Base-by-base conservation (phyloP, 495 filamentous ascomycete genomes). In the Annulohypoxylon stygium region DNA sequence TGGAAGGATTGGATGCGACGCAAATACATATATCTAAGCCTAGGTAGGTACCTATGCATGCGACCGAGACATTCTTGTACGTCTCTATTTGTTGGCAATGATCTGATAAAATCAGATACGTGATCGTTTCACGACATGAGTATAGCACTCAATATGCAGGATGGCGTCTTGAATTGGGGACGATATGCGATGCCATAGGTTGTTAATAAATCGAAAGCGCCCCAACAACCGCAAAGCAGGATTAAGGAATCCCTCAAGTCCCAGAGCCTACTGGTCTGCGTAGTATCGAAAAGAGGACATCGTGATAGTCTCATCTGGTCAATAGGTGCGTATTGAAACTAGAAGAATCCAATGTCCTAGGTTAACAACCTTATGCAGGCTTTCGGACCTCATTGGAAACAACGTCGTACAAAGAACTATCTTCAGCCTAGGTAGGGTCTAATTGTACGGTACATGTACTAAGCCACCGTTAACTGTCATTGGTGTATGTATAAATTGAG, bases 1-100 rank as follows among this genome's bases (percentile, higher is more conserved):
- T 57, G 4, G n/a, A 18, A 37, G 53, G 53, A 57, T 57, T 57
- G n/a, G 12, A 33, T 55, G 51, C 51, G 51, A 55, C 51, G 33
- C 9, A n/a, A 3, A 33, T 14, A 33, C n/a, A 33, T 10, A 26
- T 8, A 20, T 9, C 18, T 1, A 20, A 1, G n/a, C n/a, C 20
- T n/a, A n/a, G n/a, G n/a, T n/a, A n/a, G n/a, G n/a, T n/a, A n/a
- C n/a, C 48, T 33, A 11, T 14, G 23, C 50, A 33, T 23, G 25
- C 23, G 14, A 33, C 50, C 23, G 2, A 34, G 14, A 14, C 39
- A n/a, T 43, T n/a, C 39, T n/a, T 34, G 34, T 14, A 14, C 12
- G 10, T 30, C 33, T 20, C 20, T 18, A 23, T 10, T 10, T 39
- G 30, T 37, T 57, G 30, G 14, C 18, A 5, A 57, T 57, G 51